A percentile compares a stretch with the other conserved stretches of the same genome.
These are phyloP conservation scores for Hymenoscyphus occultus DNA, from an alignment of 2,329 filamentous ascomycete species.

Conservation along the genomic window DNA sequence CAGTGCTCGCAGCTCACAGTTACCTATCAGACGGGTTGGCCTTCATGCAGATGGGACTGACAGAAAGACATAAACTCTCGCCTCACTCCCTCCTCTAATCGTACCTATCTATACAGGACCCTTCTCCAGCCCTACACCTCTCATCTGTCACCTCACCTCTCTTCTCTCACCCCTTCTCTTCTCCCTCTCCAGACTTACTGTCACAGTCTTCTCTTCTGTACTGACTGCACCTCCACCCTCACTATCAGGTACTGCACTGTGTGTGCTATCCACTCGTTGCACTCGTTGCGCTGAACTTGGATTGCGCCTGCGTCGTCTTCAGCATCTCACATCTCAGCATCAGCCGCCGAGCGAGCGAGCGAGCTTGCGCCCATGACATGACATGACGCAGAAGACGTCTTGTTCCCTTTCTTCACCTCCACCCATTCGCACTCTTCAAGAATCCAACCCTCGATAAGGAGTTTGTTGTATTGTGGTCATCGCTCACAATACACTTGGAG, in stretches of 20 bases:
- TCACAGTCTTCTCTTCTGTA: background rate
- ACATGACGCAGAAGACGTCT: slow-evolving; percentile 16
- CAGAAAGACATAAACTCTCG: background rate
- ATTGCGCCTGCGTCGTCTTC: too few species aligned
- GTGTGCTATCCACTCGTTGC: background rate
- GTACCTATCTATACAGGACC: too few species aligned
- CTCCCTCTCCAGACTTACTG: background rate
- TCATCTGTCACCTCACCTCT: background rate
- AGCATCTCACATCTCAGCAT: background rate
- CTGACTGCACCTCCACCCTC: background rate
- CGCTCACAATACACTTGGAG: slow-evolving; percentile 26
- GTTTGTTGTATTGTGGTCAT: slow-evolving; percentile 29
- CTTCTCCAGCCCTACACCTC: too few species aligned
- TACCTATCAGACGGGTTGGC: too few species aligned
- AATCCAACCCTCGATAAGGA: slow-evolving; percentile 21
- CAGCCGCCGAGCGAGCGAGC: background rate
- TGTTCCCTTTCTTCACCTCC: slow-evolving; percentile 15
- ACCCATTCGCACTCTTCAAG: slow-evolving; percentile 13
- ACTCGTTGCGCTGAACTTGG: background rate
- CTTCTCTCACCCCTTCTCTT: background rate
- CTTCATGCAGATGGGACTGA: too few species aligned
- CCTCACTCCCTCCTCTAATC: background rate
- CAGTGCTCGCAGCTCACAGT: too few species aligned
- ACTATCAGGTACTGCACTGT: background rate
- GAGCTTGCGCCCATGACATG: background rate